phyloP scores from a whole-genome alignment of 2,329 filamentous ascomycete genomes.

The Arthrinium puccinioides region DNA sequence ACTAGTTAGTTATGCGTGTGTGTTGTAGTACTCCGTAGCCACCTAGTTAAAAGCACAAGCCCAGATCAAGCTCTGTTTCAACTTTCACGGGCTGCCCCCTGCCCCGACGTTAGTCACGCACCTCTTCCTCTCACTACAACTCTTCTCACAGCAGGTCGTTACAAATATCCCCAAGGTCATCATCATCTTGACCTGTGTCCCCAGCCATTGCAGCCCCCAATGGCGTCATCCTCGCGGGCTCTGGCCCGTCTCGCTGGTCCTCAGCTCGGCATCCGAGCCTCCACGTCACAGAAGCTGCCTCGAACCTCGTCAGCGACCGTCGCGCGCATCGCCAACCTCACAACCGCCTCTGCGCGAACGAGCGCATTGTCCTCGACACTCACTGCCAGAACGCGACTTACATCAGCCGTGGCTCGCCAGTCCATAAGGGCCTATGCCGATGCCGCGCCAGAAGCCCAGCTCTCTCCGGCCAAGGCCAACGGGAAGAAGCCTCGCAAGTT shows the following conservation, averaged over 20 bases:
- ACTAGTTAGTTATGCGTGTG: no score
- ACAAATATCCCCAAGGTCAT: no score
- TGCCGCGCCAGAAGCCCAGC: conserved; percentile 33
- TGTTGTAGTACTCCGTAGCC: no score
- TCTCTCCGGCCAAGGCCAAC: conserved; percentile 33
- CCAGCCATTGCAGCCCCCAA: conserved; percentile 26
- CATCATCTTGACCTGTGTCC: no score
- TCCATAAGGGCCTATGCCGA: conserved; percentile 45
- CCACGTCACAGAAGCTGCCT: no score
- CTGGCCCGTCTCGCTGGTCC: conserved; percentile 25
- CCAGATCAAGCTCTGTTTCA: no score
- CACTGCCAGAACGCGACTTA: conserved; percentile 25
- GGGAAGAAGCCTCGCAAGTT: conserved; percentile 54
- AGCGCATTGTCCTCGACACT: conserved; percentile 21
- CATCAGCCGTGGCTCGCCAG: conserved; percentile 24
- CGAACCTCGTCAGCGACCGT: conserved; percentile 22
- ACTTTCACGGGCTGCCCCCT: no score
- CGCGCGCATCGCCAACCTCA: conserved; percentile 18
- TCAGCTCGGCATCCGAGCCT: conserved; percentile 16
- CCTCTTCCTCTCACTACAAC: no score
- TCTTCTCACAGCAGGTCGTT: no score
- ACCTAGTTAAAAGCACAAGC: no score
- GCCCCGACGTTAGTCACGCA: no score
- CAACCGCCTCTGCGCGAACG: conserved; percentile 18
- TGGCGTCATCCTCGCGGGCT: conserved; percentile 34